phyloP scores from a whole-genome alignment of 768 basidiomycete genomes.

The Lepiota brunneoincarnata region DNA sequence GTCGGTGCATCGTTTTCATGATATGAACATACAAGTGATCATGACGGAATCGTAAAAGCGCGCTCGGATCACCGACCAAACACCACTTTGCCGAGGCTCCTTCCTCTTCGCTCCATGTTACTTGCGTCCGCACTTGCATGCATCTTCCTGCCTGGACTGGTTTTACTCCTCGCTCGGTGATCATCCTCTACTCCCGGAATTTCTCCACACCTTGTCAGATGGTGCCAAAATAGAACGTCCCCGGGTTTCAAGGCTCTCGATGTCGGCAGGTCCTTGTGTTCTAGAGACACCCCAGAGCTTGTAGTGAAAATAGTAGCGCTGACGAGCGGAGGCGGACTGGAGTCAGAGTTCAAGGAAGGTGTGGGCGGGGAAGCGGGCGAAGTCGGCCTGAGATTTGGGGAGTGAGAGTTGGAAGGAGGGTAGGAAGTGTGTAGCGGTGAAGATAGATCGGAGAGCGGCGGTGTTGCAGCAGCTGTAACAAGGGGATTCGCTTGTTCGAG shows the following conservation, averaged over 20 bases:
- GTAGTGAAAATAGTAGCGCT: constrained; percentile 23
- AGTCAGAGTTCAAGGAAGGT: constrained; percentile 14
- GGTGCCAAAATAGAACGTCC: constrained; percentile 74
- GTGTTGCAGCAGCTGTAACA: constrained; percentile 16
- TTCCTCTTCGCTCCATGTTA: constrained; percentile 7
- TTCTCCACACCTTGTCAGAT: constrained; percentile 68
- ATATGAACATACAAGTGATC: not conserved
- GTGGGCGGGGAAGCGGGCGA: constrained; percentile 12
- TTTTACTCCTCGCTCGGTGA: constrained; percentile 44
- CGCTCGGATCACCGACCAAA: constrained; percentile 12
- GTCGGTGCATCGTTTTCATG: too few species aligned
- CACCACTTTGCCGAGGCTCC: constrained; percentile 5
- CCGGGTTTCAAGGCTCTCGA: constrained; percentile 49
- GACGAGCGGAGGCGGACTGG: constrained; percentile 25
- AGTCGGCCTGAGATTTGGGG: constrained; percentile 8
- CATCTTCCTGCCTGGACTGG: not conserved
- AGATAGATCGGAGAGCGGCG: constrained; percentile 26
- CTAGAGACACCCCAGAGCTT: constrained; percentile 14
- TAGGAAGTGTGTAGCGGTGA: not conserved
- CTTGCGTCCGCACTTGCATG: not conserved
- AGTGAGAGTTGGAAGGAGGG: constrained; percentile 22
- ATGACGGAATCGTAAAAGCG: not conserved
- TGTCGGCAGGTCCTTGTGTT: constrained; percentile 37
- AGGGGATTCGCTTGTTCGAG: constrained; percentile 34
- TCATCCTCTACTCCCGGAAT: constrained; percentile 69